Conservation (phyloP, 306 rosid genomes). For the Vachellia pachyceras region DNA sequence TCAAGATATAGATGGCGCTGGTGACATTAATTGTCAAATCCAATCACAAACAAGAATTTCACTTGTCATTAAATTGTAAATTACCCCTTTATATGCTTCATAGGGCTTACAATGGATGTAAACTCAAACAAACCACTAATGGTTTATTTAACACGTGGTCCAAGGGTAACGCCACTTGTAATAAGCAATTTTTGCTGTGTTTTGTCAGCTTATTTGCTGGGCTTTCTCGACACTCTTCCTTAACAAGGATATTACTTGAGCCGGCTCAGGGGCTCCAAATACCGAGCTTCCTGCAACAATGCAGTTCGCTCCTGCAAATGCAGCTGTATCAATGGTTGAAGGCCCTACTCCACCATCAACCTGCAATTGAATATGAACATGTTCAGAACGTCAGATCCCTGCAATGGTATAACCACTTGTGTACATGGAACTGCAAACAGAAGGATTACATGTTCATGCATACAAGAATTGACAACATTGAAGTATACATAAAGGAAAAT, state of each 20-base stretch:
- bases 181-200: constrained; percentile 25
- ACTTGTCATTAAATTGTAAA: neutral
- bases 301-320: constrained; percentile 91
- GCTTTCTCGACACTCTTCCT: constrained; percentile 67
- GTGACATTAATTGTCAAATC: neutral
- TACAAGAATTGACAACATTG: constrained; percentile 4
- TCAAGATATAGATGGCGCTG: constrained; percentile 1
- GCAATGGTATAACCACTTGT: constrained; percentile 5
- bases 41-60: neutral
- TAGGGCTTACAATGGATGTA: constrained; percentile 21
- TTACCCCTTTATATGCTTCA: constrained; percentile 13
- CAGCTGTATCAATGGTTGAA: constrained; percentile 81
- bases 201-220: constrained; percentile 54
- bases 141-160: neutral
- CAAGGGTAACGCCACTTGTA: neutral
- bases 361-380: constrained; percentile 51
- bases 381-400: constrained; percentile 28
- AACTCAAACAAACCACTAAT: constrained; percentile 26
- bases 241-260: constrained; percentile 73
- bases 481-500: constrained; percentile 1
- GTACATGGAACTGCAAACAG: constrained; percentile 11
- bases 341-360: constrained; percentile 98
- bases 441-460: constrained; percentile 20
- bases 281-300: constrained; percentile 98
- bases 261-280: constrained; percentile 90